These are phyloP conservation scores for Hericium alpestre DNA, from an alignment of 768 basidiomycete genomes.

Conservation along the genomic window DNA sequence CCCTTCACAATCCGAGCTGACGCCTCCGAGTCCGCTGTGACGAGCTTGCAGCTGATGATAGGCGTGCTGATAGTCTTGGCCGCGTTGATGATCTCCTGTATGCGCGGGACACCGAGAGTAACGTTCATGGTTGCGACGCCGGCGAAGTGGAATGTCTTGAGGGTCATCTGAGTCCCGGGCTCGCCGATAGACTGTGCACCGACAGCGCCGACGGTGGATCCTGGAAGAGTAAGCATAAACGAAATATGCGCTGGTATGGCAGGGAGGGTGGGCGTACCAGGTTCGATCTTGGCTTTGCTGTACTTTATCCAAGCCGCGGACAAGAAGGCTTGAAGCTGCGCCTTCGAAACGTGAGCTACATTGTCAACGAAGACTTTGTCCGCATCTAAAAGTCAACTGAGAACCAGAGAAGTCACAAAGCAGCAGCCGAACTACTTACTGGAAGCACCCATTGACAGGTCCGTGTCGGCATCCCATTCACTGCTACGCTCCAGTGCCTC, in stretches of 20 bases:
- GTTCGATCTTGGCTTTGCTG: slow-evolving; percentile 92
- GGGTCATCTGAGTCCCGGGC: slow-evolving; percentile 98
- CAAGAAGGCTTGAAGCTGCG: slow-evolving; percentile 71
- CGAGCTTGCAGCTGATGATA: slow-evolving; percentile 94
- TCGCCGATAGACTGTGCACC: slow-evolving; percentile 99
- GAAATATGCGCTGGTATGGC: not conserved
- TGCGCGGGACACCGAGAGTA: slow-evolving; percentile 96
- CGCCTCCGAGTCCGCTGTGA: slow-evolving; percentile 75
- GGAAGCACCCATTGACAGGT: slow-evolving; percentile 65
- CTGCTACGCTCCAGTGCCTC: slow-evolving; percentile 64
- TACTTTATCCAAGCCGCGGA: slow-evolving; percentile 84
- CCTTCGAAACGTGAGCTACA: slow-evolving; percentile 75
- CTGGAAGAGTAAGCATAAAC: slow-evolving; percentile 29
- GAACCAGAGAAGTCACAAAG: not conserved
- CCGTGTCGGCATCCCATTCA: slow-evolving; percentile 72
- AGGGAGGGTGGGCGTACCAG: slow-evolving; percentile 37
- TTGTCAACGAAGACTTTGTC: slow-evolving; percentile 78
- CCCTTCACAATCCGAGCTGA: slow-evolving; percentile 97
- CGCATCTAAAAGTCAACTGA: slow-evolving; percentile 31
- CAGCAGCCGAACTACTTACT: slow-evolving; percentile 30
- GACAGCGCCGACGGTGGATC: slow-evolving; percentile 96
- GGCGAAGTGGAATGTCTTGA: slow-evolving; percentile 99
- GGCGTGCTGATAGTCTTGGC: slow-evolving; percentile 94
- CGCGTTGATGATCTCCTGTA: slow-evolving; percentile 99
- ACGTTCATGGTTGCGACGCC: slow-evolving; percentile 99